Percentiles rank a stretch among this genome's conserved stretches.
These are phyloP conservation scores for Hypoxylon sp. DNA, from an alignment of 2,329 filamentous ascomycete genomes.

Conservation along the genomic window DNA sequence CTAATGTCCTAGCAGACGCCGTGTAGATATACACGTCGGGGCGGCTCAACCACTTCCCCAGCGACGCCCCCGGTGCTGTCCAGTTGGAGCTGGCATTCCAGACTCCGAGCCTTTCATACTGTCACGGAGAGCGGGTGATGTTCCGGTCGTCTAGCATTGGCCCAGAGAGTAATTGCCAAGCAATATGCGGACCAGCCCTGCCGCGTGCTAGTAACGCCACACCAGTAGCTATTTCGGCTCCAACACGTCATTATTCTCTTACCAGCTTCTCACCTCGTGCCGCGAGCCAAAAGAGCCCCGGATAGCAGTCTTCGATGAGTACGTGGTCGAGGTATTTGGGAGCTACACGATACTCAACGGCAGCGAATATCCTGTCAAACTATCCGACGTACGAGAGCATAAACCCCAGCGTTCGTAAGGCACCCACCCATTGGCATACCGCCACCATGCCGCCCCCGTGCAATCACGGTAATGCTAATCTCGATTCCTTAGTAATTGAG, in stretches of 20 bases:
- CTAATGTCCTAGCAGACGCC: neutral
- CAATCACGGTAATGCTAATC: neutral
- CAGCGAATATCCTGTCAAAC: neutral
- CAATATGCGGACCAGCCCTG: neutral
- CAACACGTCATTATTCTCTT: neutral
- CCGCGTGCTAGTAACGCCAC: neutral
- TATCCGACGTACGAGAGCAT: neutral
- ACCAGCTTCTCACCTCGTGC: neutral
- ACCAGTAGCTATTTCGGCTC: neutral
- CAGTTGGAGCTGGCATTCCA: neutral
- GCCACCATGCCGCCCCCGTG: neutral
- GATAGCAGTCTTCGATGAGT: neutral
- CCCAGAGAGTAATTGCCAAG: neutral
- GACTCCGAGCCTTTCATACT: neutral
- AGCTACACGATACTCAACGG: neutral
- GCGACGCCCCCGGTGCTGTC: neutral
- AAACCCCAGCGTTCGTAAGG: neutral
- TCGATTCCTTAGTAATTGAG: neutral
- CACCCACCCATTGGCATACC: neutral
- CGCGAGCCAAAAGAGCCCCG: neutral
- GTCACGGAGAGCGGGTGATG: neutral
- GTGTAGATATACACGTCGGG: neutral
- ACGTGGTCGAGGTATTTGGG: neutral
- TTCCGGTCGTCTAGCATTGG: neutral
- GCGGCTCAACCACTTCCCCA: neutral